phyloP scores from a whole-genome alignment of 1,139 yeast species.

The Kodamaea arcana region DNA sequence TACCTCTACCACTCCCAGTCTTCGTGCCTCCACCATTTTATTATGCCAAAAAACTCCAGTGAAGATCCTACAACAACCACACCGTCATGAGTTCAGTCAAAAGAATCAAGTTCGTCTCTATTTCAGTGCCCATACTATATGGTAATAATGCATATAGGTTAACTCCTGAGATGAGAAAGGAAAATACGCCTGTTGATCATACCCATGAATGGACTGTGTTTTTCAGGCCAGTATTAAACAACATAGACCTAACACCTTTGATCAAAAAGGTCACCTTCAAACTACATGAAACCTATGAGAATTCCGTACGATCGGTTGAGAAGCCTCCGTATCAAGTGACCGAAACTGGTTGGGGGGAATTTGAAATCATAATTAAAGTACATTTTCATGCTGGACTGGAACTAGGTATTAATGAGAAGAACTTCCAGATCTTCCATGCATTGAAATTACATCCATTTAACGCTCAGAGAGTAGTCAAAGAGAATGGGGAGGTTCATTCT shows the following conservation, averaged over 20 bases:
- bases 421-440: constrained; percentile 81
- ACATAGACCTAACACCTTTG: constrained; percentile 71
- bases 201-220: constrained; percentile 97
- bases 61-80: too few species aligned
- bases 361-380: constrained; percentile 83
- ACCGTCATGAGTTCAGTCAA: constrained; percentile 20
- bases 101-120: constrained; percentile 63
- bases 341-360: constrained; percentile 99
- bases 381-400: constrained; percentile 79
- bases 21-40: background rate
- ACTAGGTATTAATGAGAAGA: constrained; percentile 68
- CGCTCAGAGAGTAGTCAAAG: constrained; percentile 37
- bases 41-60: background rate
- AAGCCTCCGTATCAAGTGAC: constrained; percentile 91
- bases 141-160: constrained; percentile 84
- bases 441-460: constrained; percentile 88
- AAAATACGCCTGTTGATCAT: constrained; percentile 80
- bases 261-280: constrained; percentile 91
- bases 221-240: constrained; percentile 76
- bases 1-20: too few species aligned
- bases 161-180: constrained; percentile 56
- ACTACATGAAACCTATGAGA: constrained; percentile 89
- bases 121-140: constrained; percentile 79
- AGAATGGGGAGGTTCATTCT: constrained; percentile 54
- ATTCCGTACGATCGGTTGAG: constrained; percentile 79